A percentile compares a stretch with the other conserved stretches of the same genome.
phyloP scores from a whole-genome alignment of 2,329 filamentous ascomycete genomes.

The Nannizzia gypsea region DNA sequence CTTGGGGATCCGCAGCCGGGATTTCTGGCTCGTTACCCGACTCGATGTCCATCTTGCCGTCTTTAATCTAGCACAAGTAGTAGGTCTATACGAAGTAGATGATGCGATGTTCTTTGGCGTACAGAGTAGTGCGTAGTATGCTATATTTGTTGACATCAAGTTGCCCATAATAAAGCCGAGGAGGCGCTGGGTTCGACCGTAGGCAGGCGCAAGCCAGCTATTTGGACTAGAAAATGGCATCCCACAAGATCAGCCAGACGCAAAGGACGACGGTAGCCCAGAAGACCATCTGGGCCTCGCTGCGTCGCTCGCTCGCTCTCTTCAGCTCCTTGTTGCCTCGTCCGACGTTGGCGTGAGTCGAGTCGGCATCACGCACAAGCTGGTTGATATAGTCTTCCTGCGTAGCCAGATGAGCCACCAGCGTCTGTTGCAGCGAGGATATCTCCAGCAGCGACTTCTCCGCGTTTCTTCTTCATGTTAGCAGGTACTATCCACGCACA shows the following conservation, averaged over 20 bases:
- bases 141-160: too few relatives aligned
- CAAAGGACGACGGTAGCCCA: constrained; percentile 68
- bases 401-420: constrained; percentile 71
- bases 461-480: constrained; percentile 49
- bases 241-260: constrained; percentile 63
- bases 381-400: constrained; percentile 86
- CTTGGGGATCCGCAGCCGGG: not conserved
- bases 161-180: too few relatives aligned
- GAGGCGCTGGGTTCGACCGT: too few relatives aligned
- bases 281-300: constrained; percentile 65
- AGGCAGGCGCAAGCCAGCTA: too few relatives aligned
- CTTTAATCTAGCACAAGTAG: too few relatives aligned
- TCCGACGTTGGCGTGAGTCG: constrained; percentile 74
- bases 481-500: not conserved
- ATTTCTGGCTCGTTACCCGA: not conserved
- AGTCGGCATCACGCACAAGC: constrained; percentile 69
- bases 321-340: constrained; percentile 86
- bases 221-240: constrained; percentile 47
- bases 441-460: constrained; percentile 90
- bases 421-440: constrained; percentile 76
- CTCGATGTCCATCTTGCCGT: too few relatives aligned
- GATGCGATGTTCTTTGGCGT: too few relatives aligned
- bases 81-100: too few relatives aligned
- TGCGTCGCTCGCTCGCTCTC: constrained; percentile 60
- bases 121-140: too few relatives aligned